A percentile compares a stretch with the other conserved stretches of the same genome.
Conservation (phyloP, 495 filamentous ascomycete species). For the Neurospora hispaniola region DNA sequence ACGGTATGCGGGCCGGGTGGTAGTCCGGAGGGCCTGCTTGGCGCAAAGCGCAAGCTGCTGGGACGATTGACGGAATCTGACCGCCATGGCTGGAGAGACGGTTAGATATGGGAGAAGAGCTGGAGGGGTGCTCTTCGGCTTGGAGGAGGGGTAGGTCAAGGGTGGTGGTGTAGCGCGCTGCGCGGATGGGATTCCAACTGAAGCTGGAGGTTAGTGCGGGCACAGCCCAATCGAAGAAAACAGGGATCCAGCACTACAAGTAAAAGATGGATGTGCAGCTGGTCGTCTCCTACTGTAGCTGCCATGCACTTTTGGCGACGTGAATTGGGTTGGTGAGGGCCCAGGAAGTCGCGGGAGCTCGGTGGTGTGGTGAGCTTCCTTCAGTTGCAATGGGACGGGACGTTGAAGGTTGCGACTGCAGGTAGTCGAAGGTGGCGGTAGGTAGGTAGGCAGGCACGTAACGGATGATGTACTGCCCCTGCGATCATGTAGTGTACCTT, state of each 20-base stretch:
- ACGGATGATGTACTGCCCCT: not conserved
- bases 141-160: not conserved
- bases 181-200: not conserved
- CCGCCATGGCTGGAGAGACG: conserved; percentile 4
- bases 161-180: not conserved
- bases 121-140: conserved; percentile 2
- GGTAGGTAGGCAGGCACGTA: not conserved
- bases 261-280: not conserved
- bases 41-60: conserved; percentile 21
- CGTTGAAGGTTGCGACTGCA: not conserved
- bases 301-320: conserved; percentile 1
- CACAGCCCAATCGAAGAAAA: not conserved
- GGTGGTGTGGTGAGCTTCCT: not conserved
- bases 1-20: conserved; percentile 9
- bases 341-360: not conserved
- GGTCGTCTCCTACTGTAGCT: conserved; percentile 1
- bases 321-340: not conserved
- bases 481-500: not conserved
- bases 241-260: not conserved
- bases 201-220: not conserved
- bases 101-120: not conserved
- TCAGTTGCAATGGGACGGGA: not conserved
- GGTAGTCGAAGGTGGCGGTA: not conserved
- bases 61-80: conserved; percentile 21
- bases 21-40: conserved; percentile 13